Percentiles rank a stretch among this genome's conserved stretches.
phyloP scores from a whole-genome alignment of 257 asterid species.

The Nicotiana otophora region DNA sequence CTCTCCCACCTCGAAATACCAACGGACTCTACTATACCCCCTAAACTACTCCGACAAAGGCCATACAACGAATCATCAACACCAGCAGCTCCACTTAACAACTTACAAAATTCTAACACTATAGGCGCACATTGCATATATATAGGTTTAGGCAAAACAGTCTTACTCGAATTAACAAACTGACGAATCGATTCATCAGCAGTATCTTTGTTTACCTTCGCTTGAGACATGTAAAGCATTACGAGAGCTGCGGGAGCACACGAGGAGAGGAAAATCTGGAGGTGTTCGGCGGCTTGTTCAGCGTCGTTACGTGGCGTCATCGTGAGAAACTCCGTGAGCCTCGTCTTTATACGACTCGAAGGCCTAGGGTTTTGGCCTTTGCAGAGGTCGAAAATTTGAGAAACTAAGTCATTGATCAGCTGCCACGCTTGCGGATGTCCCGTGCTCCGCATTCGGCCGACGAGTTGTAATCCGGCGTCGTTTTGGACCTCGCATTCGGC shows the following conservation, averaged over 20 bases:
- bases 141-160: slow-evolving; percentile 19
- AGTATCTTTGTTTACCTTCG: slow-evolving; percentile 29
- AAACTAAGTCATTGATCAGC: slow-evolving; percentile 50
- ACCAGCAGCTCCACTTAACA: slow-evolving; percentile 45
- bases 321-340: not conserved
- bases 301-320: not conserved
- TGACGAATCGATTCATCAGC: slow-evolving; percentile 58
- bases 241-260: slow-evolving; percentile 70
- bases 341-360: slow-evolving; percentile 8
- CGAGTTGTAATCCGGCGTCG: slow-evolving; percentile 57
- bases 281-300: slow-evolving; percentile 36
- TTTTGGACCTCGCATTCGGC: slow-evolving; percentile 44
- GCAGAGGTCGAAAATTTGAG: slow-evolving; percentile 31
- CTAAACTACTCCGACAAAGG: slow-evolving; percentile 43
- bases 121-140: slow-evolving; percentile 39
- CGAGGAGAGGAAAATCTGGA: slow-evolving; percentile 55
- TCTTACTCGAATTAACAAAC: slow-evolving; percentile 44
- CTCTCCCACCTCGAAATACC: slow-evolving; percentile 15
- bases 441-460: slow-evolving; percentile 79
- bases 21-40: slow-evolving; percentile 27
- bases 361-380: slow-evolving; percentile 22
- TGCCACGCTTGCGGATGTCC: slow-evolving; percentile 81
- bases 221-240: slow-evolving; percentile 59
- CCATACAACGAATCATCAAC: slow-evolving; percentile 42
- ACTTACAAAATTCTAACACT: slow-evolving; percentile 58